A percentile compares a stretch with the other conserved stretches of the same genome.
Evolutionary conservation across 1,284 basidiomycete species (phyloP).

Genomic region (Nidula niveotomentosa): DNA sequence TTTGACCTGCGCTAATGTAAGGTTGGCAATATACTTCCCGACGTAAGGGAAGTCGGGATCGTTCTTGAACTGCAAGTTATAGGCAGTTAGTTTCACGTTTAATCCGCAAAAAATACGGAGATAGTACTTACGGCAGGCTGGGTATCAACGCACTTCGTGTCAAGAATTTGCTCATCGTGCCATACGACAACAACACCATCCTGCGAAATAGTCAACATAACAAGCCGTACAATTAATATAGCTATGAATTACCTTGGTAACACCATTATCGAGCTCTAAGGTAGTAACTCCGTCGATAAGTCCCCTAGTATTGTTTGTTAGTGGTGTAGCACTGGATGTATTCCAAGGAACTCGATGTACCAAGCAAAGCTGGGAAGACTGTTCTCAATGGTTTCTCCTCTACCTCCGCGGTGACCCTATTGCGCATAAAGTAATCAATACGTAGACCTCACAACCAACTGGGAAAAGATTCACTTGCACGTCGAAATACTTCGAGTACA

Average conservation of each 20-base stretch:
- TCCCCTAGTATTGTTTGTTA: constrained; percentile 40
- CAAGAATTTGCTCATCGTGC: constrained; percentile 70
- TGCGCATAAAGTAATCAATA: neutral
- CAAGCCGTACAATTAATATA: constrained; percentile 4
- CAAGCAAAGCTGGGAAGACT: constrained; percentile 69
- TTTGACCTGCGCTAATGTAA: constrained; percentile 76
- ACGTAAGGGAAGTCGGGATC: constrained; percentile 72
- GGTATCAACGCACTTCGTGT: constrained; percentile 70
- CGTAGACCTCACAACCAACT: neutral
- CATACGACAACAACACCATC: constrained; percentile 77
- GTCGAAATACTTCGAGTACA: constrained; percentile 30
- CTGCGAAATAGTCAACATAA: constrained; percentile 26
- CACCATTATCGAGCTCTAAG: constrained; percentile 76
- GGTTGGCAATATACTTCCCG: constrained; percentile 72
- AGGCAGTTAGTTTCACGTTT: neutral
- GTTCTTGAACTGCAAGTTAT: constrained; percentile 35
- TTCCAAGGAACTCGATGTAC: constrained; percentile 26
- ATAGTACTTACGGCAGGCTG: constrained; percentile 47
- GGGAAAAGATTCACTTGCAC: constrained; percentile 36
- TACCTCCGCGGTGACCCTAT: constrained; percentile 67
- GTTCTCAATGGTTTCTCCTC: no score
- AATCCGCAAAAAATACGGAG: neutral
- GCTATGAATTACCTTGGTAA: constrained; percentile 52
- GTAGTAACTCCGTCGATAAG: constrained; percentile 74
- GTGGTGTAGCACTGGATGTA: neutral